Evolutionary conservation across 768 basidiomycete genomes (phyloP), one percentile per base, ranked within the genome.

Genomic region (Leccinum longicurvipes): DNA sequence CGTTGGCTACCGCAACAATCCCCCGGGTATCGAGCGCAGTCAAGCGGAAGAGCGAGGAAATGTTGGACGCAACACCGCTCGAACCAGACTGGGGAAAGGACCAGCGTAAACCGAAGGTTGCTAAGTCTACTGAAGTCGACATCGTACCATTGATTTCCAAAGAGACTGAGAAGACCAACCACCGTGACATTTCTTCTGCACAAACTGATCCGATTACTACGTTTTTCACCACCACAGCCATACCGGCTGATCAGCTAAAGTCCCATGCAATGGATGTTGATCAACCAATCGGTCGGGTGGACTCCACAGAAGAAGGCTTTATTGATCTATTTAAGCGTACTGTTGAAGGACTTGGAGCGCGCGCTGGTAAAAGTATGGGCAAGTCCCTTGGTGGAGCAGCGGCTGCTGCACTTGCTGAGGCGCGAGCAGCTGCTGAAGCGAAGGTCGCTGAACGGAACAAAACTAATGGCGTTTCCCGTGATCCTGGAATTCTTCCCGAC

Each of bases 1-100:
- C 34, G 21, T 27, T 44, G n/a, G 32, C 41, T 21, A 47, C 59
- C 34, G n/a, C 44, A 28, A 17, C 51, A 36, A 27, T 63, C 10
- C 60, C 65, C 21, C 60, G 42, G 19, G 47, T 29, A 49, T 63
- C 65, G 28, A 72, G 60, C 54, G 72, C 63, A 41, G 63, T 75
- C 45, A 91, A 91, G 64, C 77, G 88, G 55, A 91, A 91, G 72
- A 90, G 87, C 60, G 79, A 72, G 1, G 83, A 83, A 29, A 68
- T 77, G 67, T 53, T 69, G 8, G 70, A 61, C 21, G 41, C n/a
- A 58, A 49, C 60, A 10, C 45, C 60, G 23, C 59, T 44, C 14
- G 52, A 47, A 8, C 36, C 62, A 4, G 62, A 62, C 8, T 53
- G 59, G 24, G 76, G 77, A 21, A 76, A 74, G 39, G 76, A 75